phyloP scores from a whole-genome alignment of 2,329 filamentous ascomycete genomes.

The Xylaria digitata region DNA sequence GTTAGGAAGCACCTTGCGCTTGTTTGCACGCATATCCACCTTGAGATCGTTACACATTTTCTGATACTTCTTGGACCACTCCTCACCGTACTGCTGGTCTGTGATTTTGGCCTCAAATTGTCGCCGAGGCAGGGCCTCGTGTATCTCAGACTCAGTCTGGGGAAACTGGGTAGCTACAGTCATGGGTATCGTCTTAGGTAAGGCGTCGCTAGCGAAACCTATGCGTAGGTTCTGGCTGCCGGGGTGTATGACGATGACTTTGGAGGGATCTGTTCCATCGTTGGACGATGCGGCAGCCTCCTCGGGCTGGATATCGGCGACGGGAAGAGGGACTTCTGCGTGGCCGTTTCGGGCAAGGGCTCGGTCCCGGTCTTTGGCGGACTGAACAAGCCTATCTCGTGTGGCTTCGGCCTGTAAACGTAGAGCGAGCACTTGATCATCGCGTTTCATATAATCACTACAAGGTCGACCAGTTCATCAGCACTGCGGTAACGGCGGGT shows the following conservation, averaged over 20 bases:
- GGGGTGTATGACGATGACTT: slow-evolving; percentile 93
- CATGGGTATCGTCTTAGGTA: slow-evolving; percentile 95
- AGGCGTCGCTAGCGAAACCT: slow-evolving; percentile 92
- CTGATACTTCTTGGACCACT: slow-evolving; percentile 79
- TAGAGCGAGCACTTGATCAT: slow-evolving; percentile 92
- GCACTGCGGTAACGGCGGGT: slow-evolving; percentile 7
- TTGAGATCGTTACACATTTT: slow-evolving; percentile 90
- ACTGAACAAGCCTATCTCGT: slow-evolving; percentile 84
- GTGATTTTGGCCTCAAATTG: slow-evolving; percentile 71
- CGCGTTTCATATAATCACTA: slow-evolving; percentile 97
- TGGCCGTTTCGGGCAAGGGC: slow-evolving; percentile 80
- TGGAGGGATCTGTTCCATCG: slow-evolving; percentile 79
- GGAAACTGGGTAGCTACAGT: slow-evolving; percentile 83
- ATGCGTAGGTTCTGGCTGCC: slow-evolving; percentile 96
- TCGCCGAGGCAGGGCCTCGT: slow-evolving; percentile 79
- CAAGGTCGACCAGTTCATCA: slow-evolving; percentile 39
- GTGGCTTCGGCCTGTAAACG: slow-evolving; percentile 89
- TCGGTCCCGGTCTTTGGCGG: slow-evolving; percentile 87
- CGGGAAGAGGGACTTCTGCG: slow-evolving; percentile 70
- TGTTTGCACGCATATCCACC: slow-evolving; percentile 89
- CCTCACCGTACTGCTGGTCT: slow-evolving; percentile 89
- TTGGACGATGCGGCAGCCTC: slow-evolving; percentile 65
- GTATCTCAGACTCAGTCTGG: slow-evolving; percentile 84
- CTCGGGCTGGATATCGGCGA: slow-evolving; percentile 70
- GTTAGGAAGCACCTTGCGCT: slow-evolving; percentile 95